Base-by-base conservation (phyloP, 2,329 filamentous ascomycete species). In the Epichloe amarillans region DNA sequence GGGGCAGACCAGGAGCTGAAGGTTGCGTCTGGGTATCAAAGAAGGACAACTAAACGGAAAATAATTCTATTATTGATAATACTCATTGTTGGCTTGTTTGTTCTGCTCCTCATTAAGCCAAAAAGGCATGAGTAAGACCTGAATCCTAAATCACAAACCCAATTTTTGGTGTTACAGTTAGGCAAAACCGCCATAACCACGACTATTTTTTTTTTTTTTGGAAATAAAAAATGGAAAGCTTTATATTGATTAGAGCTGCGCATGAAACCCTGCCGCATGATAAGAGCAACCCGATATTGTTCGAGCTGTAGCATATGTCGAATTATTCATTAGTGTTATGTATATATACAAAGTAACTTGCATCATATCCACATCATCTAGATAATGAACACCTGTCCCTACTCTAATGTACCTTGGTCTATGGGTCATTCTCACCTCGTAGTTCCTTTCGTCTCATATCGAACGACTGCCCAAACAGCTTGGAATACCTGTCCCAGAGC, bases 1-100 rank as follows among this genome's bases (percentile, higher is more conserved):
- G 86, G 78, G 19, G 93, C 93, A 3, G 88, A 95, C 55, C 93
- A 91, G 66, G 93, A 98, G 69, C 77, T 98, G 50, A 88, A 82
- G 55, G 82, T 94, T 51, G 86, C 93, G 14, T 89, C 86, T 4
- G 85, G 86, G 17, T 97, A 97, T 62, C 93, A 98, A 72, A 83
- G 81, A 65, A 84, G 82, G 63, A 85, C 84, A 48, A 89, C 87
- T 21, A 98, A 96, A 71, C 77, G 93, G 57, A 96, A 95, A 71
- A 83, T 95, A 46, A 93, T 98, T 51, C 74, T 98, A 40, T 72
- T 98, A n/a, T 73, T 98, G 19, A 68, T 95, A 6, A 71, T 98
- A 26, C 69, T 97, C 21, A 84, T 98, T 49, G 82, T 83, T 19
- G 93, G 88, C 35, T 77, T 95, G 70, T 85, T 98, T 61, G 95